Evolutionary conservation across 2,329 filamentous ascomycete genomes (phyloP), one percentile per base, ranked within the genome.

Genomic region (Mycosphaerella sp.): DNA sequence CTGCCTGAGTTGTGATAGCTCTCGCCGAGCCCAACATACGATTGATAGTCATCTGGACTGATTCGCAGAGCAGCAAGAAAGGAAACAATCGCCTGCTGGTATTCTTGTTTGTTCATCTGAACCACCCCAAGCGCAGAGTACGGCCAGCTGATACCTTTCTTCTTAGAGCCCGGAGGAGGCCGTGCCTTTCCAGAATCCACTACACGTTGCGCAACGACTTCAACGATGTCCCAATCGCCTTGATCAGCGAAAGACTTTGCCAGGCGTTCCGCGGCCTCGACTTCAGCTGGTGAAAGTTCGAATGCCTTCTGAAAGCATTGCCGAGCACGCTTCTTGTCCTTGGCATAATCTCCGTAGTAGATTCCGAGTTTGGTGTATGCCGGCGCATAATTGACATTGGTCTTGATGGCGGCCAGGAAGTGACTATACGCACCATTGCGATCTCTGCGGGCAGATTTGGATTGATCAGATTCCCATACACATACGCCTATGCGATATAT

Each of bases 281-380:
- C 81, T 67, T 98, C 93, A 0, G 87, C 85, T 0, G 89, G 76
- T 0, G 93, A 98, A 2, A 98, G 75, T 69, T 98, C 93, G 47
- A 98, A 87, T 0, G 93, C 93, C 69, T 97, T 96, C 64, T 96
- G 89, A 65, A 97, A 97, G 68, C 92, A 97, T 59, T 87, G 85
- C n/a, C 88, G 81, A 7, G 92, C 89, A 66, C 95, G 80, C 65
- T 85, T 87, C 70, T 84, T 89, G 70, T 97, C 93, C 61, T 85
- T 89, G 52, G 82, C 86, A 67, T 96, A 96, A 66, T 97, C 92
- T 5, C 85, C 83, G 67, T 96, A 98, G 73, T 87, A 98, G 6
- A 92, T 77, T 12, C 93, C 93, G 4, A 98, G 80, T 60, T 84
- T 90, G 0, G 91, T 95, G 69, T 97, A 98, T 2, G 91, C 85